Evolutionary conservation across 441 rosid species (phyloP).

Genomic region (Sinapis alba): DNA sequence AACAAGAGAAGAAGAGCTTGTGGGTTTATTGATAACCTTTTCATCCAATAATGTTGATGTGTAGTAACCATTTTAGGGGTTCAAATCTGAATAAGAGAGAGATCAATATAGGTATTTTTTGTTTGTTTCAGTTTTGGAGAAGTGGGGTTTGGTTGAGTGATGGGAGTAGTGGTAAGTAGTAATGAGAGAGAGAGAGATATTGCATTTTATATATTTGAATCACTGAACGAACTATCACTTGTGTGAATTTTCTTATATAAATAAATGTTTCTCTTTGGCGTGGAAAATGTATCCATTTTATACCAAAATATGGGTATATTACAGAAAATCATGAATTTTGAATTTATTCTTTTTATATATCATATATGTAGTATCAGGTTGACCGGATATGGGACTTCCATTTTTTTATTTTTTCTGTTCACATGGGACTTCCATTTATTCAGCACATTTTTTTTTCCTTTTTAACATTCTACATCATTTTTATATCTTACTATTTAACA

Average conservation of each 20-base stretch:
- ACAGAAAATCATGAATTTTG: constrained; percentile 23
- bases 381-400: too few species aligned
- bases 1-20: constrained; percentile 38
- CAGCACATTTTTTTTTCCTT: too few species aligned
- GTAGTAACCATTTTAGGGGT: constrained; percentile 26
- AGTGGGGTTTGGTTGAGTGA: constrained; percentile 26
- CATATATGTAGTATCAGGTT: constrained; percentile 33
- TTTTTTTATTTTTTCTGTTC: too few species aligned
- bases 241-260: background rate
- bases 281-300: constrained; percentile 8
- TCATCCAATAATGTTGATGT: constrained; percentile 27
- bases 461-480: too few species aligned
- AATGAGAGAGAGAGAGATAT: constrained; percentile 32
- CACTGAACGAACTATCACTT: constrained; percentile 6
- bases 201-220: background rate
- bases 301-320: background rate
- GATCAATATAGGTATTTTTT: constrained; percentile 1
- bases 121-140: constrained; percentile 24
- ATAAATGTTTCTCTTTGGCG: constrained; percentile 9
- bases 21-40: constrained; percentile 21
- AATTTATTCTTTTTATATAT: constrained; percentile 21
- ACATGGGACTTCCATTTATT: too few species aligned
- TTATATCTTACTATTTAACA: too few species aligned
- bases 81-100: constrained; percentile 12
- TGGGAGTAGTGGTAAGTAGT: constrained; percentile 39